Base-by-base conservation (phyloP, 192 early-diverging fungal genomes). In the Backusella parvicylindrica region DNA sequence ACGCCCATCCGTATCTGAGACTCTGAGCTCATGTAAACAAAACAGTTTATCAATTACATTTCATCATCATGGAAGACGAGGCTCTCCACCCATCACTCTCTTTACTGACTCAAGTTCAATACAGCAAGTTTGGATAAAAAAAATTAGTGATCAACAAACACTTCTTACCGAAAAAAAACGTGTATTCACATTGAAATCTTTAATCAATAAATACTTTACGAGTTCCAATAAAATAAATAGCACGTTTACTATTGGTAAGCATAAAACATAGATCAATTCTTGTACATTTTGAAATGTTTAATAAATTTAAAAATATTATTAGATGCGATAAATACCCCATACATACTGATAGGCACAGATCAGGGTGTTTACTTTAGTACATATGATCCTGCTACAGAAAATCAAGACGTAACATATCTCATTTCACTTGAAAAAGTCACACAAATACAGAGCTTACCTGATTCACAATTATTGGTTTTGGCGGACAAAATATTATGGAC, bases 381-480 rank as follows among this genome's bases (percentile, higher is more conserved):
- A 5, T 21, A 50, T 38, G 47, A 68, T 18, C 28, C 33, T 36
- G 32, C 11, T 33, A 31, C 43, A 0, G 26, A 56, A 56, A 36
- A 56, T 31, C 7, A 65, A 36, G 33, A 60, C 8, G 31, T 88
- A 71, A 78, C 75, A 72, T 85, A 86, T 53, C 81, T 91, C 49
- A 79, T 96, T 23, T 80, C 84, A 30, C 64, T 95, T 40, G 95
- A 97, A 72, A 91, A 89, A 77, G 90, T 96, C 32, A 85, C 82
- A 41, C 96, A 98, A 81, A 88, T 98, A 37, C 95, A 96, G 75
- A 89, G 95, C 26, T 72, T 98, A 40, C 88, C 91, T 74, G 87
- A 95, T 18, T 88, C 87, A 67, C 91, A 92, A 41, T 85, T 95
- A 32, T 75, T 99, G 75, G 86, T 99, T 16, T 84, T 97, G 26